phyloP scores from a whole-genome alignment of 768 basidiomycete genomes.

The Xanthoconium purpureum region DNA sequence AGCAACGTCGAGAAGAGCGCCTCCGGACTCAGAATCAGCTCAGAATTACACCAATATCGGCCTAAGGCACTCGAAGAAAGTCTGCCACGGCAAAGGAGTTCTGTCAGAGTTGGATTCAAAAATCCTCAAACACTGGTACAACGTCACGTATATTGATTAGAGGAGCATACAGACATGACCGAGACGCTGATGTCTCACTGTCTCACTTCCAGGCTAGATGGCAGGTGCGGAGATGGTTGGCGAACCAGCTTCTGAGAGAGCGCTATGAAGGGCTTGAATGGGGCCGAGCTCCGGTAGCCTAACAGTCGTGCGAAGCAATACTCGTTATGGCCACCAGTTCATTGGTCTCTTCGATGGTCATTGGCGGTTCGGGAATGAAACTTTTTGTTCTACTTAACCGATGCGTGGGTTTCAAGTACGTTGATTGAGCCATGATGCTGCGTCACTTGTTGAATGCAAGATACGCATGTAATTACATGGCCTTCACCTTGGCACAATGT shows the following conservation, averaged over 20 bases:
- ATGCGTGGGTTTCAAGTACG: not conserved
- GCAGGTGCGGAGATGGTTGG: not conserved
- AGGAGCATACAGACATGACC: no score
- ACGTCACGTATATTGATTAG: no score
- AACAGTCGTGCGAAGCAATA: not conserved
- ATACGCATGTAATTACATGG: not conserved
- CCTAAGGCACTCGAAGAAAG: no score
- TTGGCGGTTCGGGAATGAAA: not conserved
- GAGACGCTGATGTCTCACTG: no score
- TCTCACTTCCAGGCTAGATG: no score
- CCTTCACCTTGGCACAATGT: conserved; percentile 2
- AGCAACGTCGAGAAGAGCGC: no score
- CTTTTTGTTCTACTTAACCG: not conserved
- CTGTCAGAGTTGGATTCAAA: no score
- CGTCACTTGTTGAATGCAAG: conserved; percentile 2
- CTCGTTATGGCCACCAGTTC: not conserved
- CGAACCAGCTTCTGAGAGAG: not conserved
- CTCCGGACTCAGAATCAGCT: no score
- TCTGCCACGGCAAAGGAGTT: no score
- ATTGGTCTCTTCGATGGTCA: no score
- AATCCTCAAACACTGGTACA: no score
- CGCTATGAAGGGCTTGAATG: not conserved
- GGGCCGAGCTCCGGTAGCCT: not conserved
- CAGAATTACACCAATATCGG: no score
- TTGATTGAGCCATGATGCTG: not conserved